phyloP scores from a whole-genome alignment of 495 filamentous ascomycete species.

The Hyaloscypha finlandica region DNA sequence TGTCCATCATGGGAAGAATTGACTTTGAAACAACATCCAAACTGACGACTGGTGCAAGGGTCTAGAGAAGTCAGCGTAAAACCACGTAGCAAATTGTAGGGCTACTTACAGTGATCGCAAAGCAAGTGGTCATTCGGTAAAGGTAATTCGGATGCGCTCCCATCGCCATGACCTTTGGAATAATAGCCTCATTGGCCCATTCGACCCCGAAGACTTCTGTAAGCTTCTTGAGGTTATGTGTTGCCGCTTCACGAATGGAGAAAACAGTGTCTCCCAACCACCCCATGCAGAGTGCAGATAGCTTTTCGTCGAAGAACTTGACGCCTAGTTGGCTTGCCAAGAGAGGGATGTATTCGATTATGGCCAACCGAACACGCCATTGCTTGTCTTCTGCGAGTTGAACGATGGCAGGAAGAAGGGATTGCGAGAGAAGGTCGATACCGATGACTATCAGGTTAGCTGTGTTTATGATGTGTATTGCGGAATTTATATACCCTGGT shows the following conservation, averaged over 20 bases:
- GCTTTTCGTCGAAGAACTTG: slow-evolving; percentile 97
- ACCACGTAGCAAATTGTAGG: slow-evolving; percentile 1
- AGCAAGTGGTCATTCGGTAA: slow-evolving; percentile 99
- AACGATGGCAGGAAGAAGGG: slow-evolving; percentile 95
- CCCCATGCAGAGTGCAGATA: slow-evolving; percentile 93
- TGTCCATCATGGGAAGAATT: slow-evolving; percentile 93
- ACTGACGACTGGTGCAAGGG: slow-evolving; percentile 87
- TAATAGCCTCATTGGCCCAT: slow-evolving; percentile 96
- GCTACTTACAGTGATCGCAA: slow-evolving; percentile 86
- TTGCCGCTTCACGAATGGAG: slow-evolving; percentile 95
- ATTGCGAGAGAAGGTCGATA: slow-evolving; percentile 94
- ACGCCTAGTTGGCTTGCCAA: slow-evolving; percentile 95
- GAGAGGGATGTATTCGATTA: slow-evolving; percentile 98
- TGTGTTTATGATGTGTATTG: slow-evolving; percentile 5
- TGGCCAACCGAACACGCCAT: slow-evolving; percentile 96
- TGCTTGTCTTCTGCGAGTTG: slow-evolving; percentile 98
- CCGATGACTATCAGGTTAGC: slow-evolving; percentile 71
- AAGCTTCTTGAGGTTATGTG: slow-evolving; percentile 94
- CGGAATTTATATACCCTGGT: slow-evolving; percentile 67
- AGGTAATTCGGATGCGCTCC: slow-evolving; percentile 97
- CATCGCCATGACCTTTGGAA: slow-evolving; percentile 98
- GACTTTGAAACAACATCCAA: slow-evolving; percentile 88
- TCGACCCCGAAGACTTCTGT: slow-evolving; percentile 98
- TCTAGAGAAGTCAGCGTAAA: slow-evolving; percentile 54
- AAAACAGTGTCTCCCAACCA: slow-evolving; percentile 99